Evolutionary conservation across 2,329 filamentous ascomycete genomes (phyloP), one percentile per base, ranked within the genome.

Genomic region (Fusarium incarnatum): DNA sequence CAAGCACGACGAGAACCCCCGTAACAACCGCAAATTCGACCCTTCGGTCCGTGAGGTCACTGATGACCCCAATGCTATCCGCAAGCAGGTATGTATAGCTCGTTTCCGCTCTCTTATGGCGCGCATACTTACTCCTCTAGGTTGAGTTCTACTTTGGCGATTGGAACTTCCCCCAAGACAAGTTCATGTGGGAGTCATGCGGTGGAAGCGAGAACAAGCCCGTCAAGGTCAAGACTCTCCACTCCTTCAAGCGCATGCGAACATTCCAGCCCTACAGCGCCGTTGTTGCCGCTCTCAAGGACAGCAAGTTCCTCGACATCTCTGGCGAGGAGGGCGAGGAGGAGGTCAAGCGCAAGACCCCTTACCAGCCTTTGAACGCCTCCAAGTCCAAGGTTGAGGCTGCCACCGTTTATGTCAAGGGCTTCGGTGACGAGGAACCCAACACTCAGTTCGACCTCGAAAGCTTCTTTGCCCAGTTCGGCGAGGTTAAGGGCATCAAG

Each of bases 81-180:
- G 93, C 79, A 91, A 91, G 77, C 94, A 97, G 86, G 92, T 93
- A 84, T 78, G 44, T 45, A 47, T 22, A 44, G 37, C 46, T 27
- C 5, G 4, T 52, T 52, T 46, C 45, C 10, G 11, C 22, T 30
- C 16, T 23, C 11, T 6, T 18, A 12, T 40, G 22, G 57, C 27
- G 23, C 40, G 44, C 37, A 23, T 41, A 27, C 61, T 64, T n/a
- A 73, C 49, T 34, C 46, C 49, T 54, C 30, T 73, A 97, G 92
- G 93, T 97, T 75, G 94, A 98, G 79, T 98, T 97, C 81, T 98
- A 98, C 86, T 97, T 98, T 82, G 92, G 92, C 76, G 92, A 97
- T 80, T 92, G 91, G 76, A 98, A 98, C 82, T 88, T 99, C 40
- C 91, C 92, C 54, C 90, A 89, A 76, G 97, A 99, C 82, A 92